Conservation (phyloP, 495 filamentous ascomycete genomes). For the Pseudomonodictys pantanalensis region DNA sequence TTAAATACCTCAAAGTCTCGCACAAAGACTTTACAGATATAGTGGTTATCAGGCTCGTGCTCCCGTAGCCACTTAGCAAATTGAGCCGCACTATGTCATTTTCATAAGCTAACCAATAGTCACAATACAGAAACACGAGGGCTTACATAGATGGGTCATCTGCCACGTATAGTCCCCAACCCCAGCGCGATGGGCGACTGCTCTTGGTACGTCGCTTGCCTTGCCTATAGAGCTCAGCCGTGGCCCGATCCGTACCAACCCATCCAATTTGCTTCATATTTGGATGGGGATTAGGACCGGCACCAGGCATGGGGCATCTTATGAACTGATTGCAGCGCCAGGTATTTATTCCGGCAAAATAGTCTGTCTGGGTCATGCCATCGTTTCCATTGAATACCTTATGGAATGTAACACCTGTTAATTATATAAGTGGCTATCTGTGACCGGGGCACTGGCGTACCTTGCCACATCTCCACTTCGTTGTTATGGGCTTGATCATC, state of each 20-base stretch:
- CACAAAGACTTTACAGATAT: constrained; percentile 2
- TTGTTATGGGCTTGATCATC: not conserved
- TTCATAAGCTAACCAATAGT: not conserved
- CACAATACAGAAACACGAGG: not conserved
- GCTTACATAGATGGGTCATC: constrained; percentile 2
- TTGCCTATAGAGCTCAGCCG: not conserved
- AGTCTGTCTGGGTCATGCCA: not conserved
- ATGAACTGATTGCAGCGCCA: constrained; percentile 2
- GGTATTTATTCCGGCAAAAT: not conserved
- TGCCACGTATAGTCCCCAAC: constrained; percentile 5
- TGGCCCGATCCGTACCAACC: not conserved
- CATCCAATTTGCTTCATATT: not conserved
- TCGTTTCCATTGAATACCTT: not conserved
- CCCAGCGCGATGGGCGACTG: not conserved
- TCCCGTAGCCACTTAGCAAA: constrained; percentile 1
- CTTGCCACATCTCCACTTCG: constrained; percentile 6
- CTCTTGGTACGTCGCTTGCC: not conserved
- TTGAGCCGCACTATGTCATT: not conserved
- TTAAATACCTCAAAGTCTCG: not conserved
- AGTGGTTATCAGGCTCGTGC: not conserved
- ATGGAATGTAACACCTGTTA: not conserved
- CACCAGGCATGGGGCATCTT: constrained; percentile 1
- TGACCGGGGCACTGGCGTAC: not conserved
- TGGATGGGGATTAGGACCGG: not conserved
- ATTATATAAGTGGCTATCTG: not conserved